phyloP scores from a whole-genome alignment of 331 rosid genomes.

The Rhamnella rubrinervis region DNA sequence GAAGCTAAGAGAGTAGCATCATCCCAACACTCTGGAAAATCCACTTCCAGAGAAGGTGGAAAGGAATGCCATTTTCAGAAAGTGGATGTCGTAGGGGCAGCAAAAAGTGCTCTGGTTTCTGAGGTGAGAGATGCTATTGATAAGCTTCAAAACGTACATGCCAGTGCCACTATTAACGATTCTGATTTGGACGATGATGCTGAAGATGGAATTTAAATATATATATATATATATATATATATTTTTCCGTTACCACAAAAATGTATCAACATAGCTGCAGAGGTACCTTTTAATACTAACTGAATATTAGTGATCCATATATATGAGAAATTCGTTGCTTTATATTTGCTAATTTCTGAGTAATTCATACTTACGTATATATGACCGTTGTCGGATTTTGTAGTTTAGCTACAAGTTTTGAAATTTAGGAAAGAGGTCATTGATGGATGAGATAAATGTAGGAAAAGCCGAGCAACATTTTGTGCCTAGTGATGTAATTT shows the following conservation, averaged over 20 bases:
- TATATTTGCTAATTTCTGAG: too few species aligned
- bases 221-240: not conserved
- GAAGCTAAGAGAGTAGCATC: constrained; percentile 64
- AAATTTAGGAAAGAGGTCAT: too few species aligned
- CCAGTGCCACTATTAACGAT: constrained; percentile 20
- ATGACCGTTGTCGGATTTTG: too few species aligned
- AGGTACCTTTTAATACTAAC: not conserved
- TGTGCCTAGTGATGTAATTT: too few species aligned
- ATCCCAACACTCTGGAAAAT: constrained; percentile 17
- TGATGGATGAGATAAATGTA: too few species aligned
- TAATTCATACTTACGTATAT: too few species aligned
- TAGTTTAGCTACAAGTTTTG: too few species aligned
- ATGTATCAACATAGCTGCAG: not conserved
- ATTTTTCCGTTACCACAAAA: not conserved
- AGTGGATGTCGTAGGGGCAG: constrained; percentile 49
- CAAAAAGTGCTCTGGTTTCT: constrained; percentile 66
- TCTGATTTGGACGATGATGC: constrained; percentile 39
- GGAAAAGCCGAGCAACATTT: too few species aligned
- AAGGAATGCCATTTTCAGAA: constrained; percentile 33
- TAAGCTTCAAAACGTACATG: constrained; percentile 45
- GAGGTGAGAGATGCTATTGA: constrained; percentile 74
- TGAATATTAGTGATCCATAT: not conserved
- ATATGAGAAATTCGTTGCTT: too few species aligned
- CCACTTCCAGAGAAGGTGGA: constrained; percentile 12
- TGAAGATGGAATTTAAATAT: constrained; percentile 31